Evolutionary conservation across 2,329 filamentous ascomycete genomes (phyloP).

Genomic region (Calcarisporium arbuscula): DNA sequence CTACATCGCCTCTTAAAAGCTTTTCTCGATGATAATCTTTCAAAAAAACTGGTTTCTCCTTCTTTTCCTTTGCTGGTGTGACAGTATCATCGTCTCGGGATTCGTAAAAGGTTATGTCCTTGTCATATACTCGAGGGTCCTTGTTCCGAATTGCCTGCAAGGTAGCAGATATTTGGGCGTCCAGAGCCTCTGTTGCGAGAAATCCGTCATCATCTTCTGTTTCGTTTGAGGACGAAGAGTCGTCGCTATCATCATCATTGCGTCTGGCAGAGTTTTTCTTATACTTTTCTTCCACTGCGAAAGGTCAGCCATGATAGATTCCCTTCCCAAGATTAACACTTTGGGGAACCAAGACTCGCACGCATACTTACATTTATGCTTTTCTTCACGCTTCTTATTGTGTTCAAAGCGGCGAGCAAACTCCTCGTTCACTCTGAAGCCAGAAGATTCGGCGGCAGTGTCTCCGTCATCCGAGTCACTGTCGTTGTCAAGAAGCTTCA

Average conservation of each 20-base stretch:
- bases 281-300: conserved; percentile 81
- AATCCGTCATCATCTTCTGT: conserved; percentile 88
- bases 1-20: conserved; percentile 64
- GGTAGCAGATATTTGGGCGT: conserved; percentile 81
- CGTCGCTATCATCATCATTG: conserved; percentile 45
- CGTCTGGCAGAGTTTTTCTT: conserved; percentile 35
- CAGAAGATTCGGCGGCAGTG: conserved; percentile 30
- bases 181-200: conserved; percentile 76
- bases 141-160: conserved; percentile 83
- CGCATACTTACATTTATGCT: conserved; percentile 59
- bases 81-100: conserved; percentile 47
- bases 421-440: conserved; percentile 82
- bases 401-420: conserved; percentile 87
- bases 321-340: no score
- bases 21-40: conserved; percentile 90
- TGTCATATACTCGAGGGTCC: conserved; percentile 86
- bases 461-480: conserved; percentile 40
- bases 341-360: no score
- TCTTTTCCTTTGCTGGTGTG: conserved; percentile 41
- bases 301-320: conserved; percentile 9
- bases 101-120: conserved; percentile 69
- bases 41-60: conserved; percentile 79
- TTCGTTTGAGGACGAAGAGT: conserved; percentile 67
- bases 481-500: conserved; percentile 48
- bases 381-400: conserved; percentile 94